A percentile compares a stretch with the other conserved stretches of the same genome.
Conservation (phyloP, 768 basidiomycete genomes). For the Tylopilus rubrobrunneus region DNA sequence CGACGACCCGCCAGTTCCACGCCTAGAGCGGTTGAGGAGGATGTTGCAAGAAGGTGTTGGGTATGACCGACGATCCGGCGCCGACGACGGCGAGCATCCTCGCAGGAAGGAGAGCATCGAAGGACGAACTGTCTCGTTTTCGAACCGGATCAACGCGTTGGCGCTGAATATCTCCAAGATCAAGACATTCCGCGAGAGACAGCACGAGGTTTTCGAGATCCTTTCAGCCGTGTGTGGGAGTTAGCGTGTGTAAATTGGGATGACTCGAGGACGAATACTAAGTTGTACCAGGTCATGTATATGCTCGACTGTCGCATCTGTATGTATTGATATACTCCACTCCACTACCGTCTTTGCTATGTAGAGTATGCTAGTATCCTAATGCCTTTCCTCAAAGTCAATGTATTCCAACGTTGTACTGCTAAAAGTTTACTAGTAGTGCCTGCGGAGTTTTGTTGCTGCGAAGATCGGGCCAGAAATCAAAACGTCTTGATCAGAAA, state of each 20-base stretch:
- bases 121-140: conserved; percentile 65
- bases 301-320: too few relatives aligned
- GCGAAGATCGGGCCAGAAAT: too few relatives aligned
- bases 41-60: conserved; percentile 63
- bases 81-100: conserved; percentile 21
- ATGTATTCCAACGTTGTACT: background rate
- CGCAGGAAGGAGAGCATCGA: conserved; percentile 48
- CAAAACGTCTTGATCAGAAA: too few relatives aligned
- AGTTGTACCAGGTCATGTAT: background rate
- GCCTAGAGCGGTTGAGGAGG: conserved; percentile 54
- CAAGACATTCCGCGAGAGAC: conserved; percentile 67
- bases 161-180: conserved; percentile 69
- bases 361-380: background rate
- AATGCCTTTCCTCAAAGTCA: background rate
- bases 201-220: conserved; percentile 67
- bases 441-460: too few relatives aligned
- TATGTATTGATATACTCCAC: background rate
- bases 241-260: background rate
- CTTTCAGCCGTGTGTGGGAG: conserved; percentile 22
- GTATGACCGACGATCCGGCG: conserved; percentile 18
- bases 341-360: background rate
- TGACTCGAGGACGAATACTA: background rate
- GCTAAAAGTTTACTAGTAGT: too few relatives aligned
- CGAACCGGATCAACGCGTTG: conserved; percentile 73
- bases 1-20: conserved; percentile 37